phyloP scores from a whole-genome alignment of 2,329 filamentous ascomycete species.

The Phialophora tarda region DNA sequence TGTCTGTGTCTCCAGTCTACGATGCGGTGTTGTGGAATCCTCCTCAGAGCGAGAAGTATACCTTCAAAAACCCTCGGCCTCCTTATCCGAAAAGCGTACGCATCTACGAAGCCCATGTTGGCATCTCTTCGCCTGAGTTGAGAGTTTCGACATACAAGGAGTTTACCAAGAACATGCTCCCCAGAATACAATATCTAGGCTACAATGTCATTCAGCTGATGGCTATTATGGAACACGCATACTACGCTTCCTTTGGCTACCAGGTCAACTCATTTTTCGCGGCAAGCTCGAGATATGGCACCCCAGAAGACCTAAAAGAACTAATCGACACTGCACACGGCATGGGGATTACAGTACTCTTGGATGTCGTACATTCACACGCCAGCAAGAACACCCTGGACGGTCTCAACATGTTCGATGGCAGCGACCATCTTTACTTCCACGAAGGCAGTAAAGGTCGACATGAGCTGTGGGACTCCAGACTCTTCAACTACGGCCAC shows the following conservation, averaged over 20 bases:
- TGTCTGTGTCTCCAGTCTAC: slow-evolving; percentile 86
- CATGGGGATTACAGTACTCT: slow-evolving; percentile 84
- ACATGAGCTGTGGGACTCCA: slow-evolving; percentile 94
- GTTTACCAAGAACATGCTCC: slow-evolving; percentile 90
- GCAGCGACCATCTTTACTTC: slow-evolving; percentile 94
- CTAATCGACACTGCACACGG: slow-evolving; percentile 93
- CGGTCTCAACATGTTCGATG: slow-evolving; percentile 94
- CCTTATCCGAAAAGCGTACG: slow-evolving; percentile 84
- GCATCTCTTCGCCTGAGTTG: slow-evolving; percentile 90
- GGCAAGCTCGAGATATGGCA: slow-evolving; percentile 91
- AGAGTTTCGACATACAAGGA: slow-evolving; percentile 95
- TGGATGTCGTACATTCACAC: slow-evolving; percentile 97
- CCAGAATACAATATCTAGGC: slow-evolving; percentile 84
- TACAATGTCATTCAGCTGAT: slow-evolving; percentile 99
- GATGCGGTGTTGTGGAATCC: slow-evolving; percentile 98
- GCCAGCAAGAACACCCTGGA: slow-evolving; percentile 97
- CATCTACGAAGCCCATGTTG: slow-evolving; percentile 98
- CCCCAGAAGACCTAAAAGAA: slow-evolving; percentile 94
- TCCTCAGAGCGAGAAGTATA: slow-evolving; percentile 73
- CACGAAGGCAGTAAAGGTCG: slow-evolving; percentile 82
- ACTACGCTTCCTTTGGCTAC: slow-evolving; percentile 98
- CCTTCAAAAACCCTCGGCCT: slow-evolving; percentile 81
- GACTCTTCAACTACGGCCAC: slow-evolving; percentile 94
- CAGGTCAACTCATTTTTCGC: slow-evolving; percentile 99
- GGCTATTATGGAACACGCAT: slow-evolving; percentile 99